These are phyloP conservation scores for Sonneratia caseolaris DNA, from an alignment of 345 rosid genomes.

Conservation along the genomic window DNA sequence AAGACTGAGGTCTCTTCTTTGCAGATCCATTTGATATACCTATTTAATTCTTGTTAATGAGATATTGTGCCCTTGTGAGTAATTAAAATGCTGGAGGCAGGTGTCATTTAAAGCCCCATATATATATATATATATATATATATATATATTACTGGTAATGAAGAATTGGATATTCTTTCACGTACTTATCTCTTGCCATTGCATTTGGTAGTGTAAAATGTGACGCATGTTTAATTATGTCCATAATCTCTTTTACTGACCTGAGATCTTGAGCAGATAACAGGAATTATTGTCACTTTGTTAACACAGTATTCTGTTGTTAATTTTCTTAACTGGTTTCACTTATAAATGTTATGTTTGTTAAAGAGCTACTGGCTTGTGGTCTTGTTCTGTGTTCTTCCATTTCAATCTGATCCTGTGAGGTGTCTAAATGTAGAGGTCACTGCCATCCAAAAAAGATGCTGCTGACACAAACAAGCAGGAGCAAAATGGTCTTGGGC, in stretches of 20 bases:
- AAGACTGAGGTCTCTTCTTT: slow-evolving; percentile 32
- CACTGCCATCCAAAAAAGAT: slow-evolving; percentile 13
- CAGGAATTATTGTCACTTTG: neutral
- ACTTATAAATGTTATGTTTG: neutral
- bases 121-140: neutral
- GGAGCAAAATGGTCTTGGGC: slow-evolving; percentile 21
- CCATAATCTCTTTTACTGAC: neutral
- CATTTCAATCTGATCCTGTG: too few species aligned
- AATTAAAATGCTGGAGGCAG: neutral
- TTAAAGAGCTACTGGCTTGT: neutral
- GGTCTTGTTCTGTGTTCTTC: neutral
- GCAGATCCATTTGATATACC: neutral
- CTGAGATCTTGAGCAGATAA: neutral
- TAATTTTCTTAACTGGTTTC: neutral
- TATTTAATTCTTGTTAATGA: neutral
- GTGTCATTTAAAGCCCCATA: neutral
- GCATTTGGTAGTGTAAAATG: neutral
- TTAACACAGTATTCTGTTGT: neutral
- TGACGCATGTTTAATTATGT: neutral
- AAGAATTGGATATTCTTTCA: neutral
- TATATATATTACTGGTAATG: neutral
- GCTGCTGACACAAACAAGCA: slow-evolving; percentile 19
- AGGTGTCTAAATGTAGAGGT: slow-evolving; percentile 28
- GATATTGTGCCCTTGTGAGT: neutral
- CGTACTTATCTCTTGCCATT: neutral